These are phyloP conservation scores for Paraurostyla sp. DNA, from an alignment of 73 alveolate species.

Conservation along the genomic window DNA sequence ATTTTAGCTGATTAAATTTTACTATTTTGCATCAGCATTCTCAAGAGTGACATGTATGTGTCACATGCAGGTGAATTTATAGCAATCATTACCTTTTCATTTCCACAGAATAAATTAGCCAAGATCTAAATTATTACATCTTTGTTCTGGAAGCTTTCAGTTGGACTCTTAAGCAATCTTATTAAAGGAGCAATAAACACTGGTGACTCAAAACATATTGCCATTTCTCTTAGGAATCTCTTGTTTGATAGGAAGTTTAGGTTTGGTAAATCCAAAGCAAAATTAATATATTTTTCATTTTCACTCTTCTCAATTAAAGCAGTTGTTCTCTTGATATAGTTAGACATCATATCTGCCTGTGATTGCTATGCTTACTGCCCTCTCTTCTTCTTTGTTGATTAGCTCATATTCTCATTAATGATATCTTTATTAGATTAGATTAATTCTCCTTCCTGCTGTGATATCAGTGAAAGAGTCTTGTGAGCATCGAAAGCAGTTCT, in stretches of 20 bases:
- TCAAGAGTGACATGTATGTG: slow-evolving; percentile 66
- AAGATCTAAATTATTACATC: slow-evolving; percentile 65
- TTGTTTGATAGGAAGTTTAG: slow-evolving; percentile 70
- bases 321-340: slow-evolving; percentile 63
- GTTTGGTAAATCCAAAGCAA: slow-evolving; percentile 71
- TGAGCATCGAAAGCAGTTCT: slow-evolving; percentile 70
- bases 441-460: neutral
- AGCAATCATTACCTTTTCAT: slow-evolving; percentile 70
- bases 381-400: slow-evolving; percentile 4
- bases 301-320: slow-evolving; percentile 63
- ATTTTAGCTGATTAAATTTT: slow-evolving; percentile 48
- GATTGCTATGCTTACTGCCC: slow-evolving; percentile 38
- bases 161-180: slow-evolving; percentile 65
- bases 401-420: neutral
- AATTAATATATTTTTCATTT: slow-evolving; percentile 61
- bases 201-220: slow-evolving; percentile 78
- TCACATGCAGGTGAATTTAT: slow-evolving; percentile 73
- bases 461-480: slow-evolving; percentile 49
- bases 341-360: slow-evolving; percentile 64
- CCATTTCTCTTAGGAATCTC: slow-evolving; percentile 73
- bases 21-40: slow-evolving; percentile 63
- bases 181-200: slow-evolving; percentile 75
- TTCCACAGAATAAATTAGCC: slow-evolving; percentile 66
- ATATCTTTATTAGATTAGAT: slow-evolving; percentile 25
- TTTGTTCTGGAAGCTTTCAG: slow-evolving; percentile 71